Evolutionary conservation across 257 asterid genomes (phyloP), one percentile per base, ranked within the genome.

Genomic region (Plantago major): DNA sequence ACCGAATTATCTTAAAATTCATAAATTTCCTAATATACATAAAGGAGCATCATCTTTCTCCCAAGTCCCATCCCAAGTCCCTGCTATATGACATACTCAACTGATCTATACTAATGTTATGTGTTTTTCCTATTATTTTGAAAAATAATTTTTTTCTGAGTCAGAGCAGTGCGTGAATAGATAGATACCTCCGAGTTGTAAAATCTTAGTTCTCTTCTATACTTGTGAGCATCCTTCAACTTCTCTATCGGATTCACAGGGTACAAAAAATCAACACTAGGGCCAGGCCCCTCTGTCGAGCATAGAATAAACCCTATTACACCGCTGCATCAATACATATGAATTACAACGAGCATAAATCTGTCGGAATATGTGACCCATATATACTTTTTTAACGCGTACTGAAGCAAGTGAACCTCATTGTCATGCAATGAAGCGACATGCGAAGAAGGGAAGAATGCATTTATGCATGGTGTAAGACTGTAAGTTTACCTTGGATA

Each of bases 241-340:
- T 83, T 73, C 82, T 92, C 97, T 61, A 92, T 92, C 45, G 99
- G 99, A 77, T 92, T 92, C 64, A 84, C 43, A 55, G 99, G 97
- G 71, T 86, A 84, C 70, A 66, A 55, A 64, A 92, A 92, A 79
- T 92, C 97, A 58, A 89, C 94, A 26, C 78, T 71, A 22, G 26
- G 1, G 26, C 26, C 26, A 15, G 87, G 89, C 55, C 97, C 99
- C 74, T 81, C 85, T 3, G n/a, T 92, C 7, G 99, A 75, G 81
- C 97, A 89, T 50, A 89, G 38, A 46, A 92, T 45, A 60, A 86
- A 89, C 65, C 99, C 99, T 66, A 92, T 89, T 46, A 72, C 81
- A 12, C 99, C 97, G 70, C 99, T 92, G 86, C 57, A 30, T 28
- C 45, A 67, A 58, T 64, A 67, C 7, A 2, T 10, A 11, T 4